Evolutionary conservation across 2,329 filamentous ascomycete genomes (phyloP).

Genomic region (Emergomyces africanus): DNA sequence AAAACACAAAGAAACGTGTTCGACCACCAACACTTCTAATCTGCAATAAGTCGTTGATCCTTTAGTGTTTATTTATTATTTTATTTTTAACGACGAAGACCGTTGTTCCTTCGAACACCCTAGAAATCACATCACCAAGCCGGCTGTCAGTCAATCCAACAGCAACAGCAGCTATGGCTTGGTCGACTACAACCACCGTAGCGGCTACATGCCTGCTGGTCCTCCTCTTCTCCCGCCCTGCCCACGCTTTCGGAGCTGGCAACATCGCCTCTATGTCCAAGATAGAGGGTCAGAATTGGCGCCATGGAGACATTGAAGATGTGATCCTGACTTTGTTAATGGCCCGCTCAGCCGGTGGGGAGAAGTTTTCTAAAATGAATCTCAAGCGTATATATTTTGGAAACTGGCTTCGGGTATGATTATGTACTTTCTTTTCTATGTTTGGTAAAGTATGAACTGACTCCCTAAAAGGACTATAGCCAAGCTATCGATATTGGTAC

Average conservation of each 20-base stretch:
- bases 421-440: background rate
- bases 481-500: slow-evolving; percentile 90
- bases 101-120: background rate
- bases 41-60: background rate
- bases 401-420: slow-evolving; percentile 60
- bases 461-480: slow-evolving; percentile 55
- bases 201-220: slow-evolving; percentile 40
- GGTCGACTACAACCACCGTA: slow-evolving; percentile 21
- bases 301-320: slow-evolving; percentile 89
- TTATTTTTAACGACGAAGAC: background rate
- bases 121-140: background rate
- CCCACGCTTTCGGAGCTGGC: slow-evolving; percentile 71
- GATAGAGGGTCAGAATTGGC: slow-evolving; percentile 77
- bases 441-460: background rate
- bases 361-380: slow-evolving; percentile 80
- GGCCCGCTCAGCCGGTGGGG: slow-evolving; percentile 50
- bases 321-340: slow-evolving; percentile 62
- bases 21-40: background rate
- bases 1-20: background rate
- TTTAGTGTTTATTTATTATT: too few species aligned
- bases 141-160: background rate
- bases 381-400: slow-evolving; percentile 90
- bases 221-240: slow-evolving; percentile 53
- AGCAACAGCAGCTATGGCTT: slow-evolving; percentile 7
- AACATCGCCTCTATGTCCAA: slow-evolving; percentile 74